phyloP scores from a whole-genome alignment of 192 early-diverging fungal species.

The Umbelopsis ramanniana region DNA sequence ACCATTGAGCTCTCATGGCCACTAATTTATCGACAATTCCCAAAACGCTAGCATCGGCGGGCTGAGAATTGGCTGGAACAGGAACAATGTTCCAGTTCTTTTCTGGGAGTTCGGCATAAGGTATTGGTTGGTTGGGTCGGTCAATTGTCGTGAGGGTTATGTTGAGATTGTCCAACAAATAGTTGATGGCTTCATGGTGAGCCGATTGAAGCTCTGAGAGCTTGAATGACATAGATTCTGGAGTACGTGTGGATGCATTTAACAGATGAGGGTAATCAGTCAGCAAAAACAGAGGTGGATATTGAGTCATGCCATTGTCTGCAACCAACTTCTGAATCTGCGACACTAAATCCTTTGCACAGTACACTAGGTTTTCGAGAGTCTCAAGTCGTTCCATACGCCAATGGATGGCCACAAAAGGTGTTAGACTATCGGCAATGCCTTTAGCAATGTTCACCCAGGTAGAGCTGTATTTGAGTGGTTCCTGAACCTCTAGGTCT shows the following conservation, averaged over 20 bases:
- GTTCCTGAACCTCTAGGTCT: constrained; percentile 24
- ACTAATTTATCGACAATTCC: constrained; percentile 47
- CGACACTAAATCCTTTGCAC: constrained; percentile 33
- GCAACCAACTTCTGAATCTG: constrained; percentile 18
- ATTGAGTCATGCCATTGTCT: neutral
- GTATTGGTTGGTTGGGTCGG: constrained; percentile 8
- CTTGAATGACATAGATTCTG: constrained; percentile 44
- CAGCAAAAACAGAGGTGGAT: constrained; percentile 36
- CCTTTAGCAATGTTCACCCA: constrained; percentile 33
- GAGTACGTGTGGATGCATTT: constrained; percentile 22
- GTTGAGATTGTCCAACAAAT: constrained; percentile 34
- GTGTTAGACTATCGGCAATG: constrained; percentile 32
- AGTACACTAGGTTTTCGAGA: constrained; percentile 27
- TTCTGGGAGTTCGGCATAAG: constrained; percentile 24
- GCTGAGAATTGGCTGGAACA: constrained; percentile 7
- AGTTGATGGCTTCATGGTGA: constrained; percentile 40
- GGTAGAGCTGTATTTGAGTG: constrained; percentile 27
- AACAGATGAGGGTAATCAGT: constrained; percentile 49
- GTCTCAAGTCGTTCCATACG: constrained; percentile 40
- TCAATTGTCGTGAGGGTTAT: constrained; percentile 31
- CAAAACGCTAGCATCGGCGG: constrained; percentile 25
- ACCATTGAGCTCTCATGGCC: constrained; percentile 44
- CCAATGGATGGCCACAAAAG: constrained; percentile 49
- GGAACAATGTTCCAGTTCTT: constrained; percentile 34
- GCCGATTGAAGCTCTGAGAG: constrained; percentile 21